Evolutionary conservation across 305 asterid genomes (phyloP).

Genomic region (Solanum aculeatissimum): DNA sequence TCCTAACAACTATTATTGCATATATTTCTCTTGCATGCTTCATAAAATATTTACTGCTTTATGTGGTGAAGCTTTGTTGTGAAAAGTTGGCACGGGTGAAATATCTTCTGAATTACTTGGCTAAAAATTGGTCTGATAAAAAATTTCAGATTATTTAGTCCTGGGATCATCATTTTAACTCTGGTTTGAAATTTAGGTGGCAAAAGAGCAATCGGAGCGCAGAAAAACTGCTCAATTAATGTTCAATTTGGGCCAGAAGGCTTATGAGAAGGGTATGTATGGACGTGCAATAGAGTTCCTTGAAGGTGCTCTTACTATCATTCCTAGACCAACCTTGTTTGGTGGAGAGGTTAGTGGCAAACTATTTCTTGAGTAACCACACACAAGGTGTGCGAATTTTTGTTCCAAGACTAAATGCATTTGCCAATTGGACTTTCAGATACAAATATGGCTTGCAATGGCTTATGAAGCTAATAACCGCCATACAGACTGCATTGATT

Average conservation of each 20-base stretch:
- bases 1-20: neutral
- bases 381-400: neutral
- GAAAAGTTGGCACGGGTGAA: neutral
- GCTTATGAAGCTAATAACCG: constrained; percentile 96
- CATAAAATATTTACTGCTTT: neutral
- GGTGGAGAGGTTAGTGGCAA: constrained; percentile 86
- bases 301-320: constrained; percentile 95
- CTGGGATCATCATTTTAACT: neutral
- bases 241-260: constrained; percentile 89
- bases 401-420: neutral
- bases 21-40: neutral
- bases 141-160: neutral
- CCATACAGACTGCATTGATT: constrained; percentile 78
- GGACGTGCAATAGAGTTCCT: constrained; percentile 92
- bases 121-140: neutral
- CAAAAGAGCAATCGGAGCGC: constrained; percentile 88
- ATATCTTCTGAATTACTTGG: neutral
- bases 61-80: neutral
- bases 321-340: constrained; percentile 72
- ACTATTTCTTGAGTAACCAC: neutral
- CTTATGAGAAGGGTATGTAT: constrained; percentile 83
- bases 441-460: constrained; percentile 99
- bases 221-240: constrained; percentile 79
- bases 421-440: constrained; percentile 25
- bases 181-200: constrained; percentile 40